Evolutionary conservation across 78 protist species (phyloP), one percentile per base, ranked within the genome.

Genomic region (Creolimax fragrantissima): DNA sequence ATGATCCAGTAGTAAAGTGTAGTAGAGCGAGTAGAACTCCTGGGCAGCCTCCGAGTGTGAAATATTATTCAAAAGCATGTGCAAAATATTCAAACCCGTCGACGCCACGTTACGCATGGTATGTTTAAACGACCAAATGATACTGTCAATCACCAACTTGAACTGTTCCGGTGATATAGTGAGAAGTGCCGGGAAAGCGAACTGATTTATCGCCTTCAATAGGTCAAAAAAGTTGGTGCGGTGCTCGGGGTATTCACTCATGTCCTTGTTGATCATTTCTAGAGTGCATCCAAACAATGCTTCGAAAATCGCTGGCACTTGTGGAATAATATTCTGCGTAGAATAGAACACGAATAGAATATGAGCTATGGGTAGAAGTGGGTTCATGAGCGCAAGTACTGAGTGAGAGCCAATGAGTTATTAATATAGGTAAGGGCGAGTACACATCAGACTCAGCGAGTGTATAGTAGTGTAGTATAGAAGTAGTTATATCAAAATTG

Each of bases 121-220:
- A 95, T 97, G 98, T 92, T 96, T 96, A 88, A 96, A 35, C 6
- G 96, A 97, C 97, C 97, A 96, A 42, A 94, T 37, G 90, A 96
- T 90, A 24, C 94, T 43, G 88, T 95, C 96, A 41, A 97, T 92
- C 44, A 96, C 45, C 5, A 95, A 88, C 58, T 81, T 47, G 93
- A 94, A 95, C 83, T 92, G 91, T 39, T 4, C 67, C 44, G 6
- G 42, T 37, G 94, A 84, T 41, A 92, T 45, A 44, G 2, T 11
- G 85, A 89, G 47, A 81, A 94, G 90, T 36, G 91, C 94, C 39
- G 93, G 3, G 92, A 3, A 83, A 41, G 7, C 86, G 86, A 6
- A 43, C 24, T n/a, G 66, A 84, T 93, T 96, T 74, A 97, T 85
- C 35, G 95, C 94, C 83, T 91, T 85, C n/a, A 97, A 89, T 84